These are phyloP conservation scores for Alnus rubra DNA, from an alignment of 306 rosid species.

Conservation along the genomic window DNA sequence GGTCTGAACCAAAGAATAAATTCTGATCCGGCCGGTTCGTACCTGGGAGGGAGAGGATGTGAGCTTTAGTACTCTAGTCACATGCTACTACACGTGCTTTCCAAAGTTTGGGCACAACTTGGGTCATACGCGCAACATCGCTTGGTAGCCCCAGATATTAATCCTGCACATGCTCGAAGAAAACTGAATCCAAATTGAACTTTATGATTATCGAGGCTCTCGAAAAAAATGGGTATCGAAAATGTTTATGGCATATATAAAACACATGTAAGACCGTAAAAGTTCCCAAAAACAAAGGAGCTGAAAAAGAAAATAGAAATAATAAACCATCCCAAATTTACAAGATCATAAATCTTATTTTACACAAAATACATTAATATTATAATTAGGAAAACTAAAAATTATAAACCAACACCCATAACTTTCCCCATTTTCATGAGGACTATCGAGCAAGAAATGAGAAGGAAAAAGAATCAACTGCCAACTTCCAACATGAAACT, in stretches of 20 bases:
- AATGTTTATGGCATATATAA: not conserved
- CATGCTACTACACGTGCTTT: too few relatives aligned
- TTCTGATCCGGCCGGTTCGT: too few relatives aligned
- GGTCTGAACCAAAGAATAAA: too few relatives aligned
- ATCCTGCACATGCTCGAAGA: not conserved
- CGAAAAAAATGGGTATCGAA: not conserved
- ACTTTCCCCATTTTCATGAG: conserved; percentile 28
- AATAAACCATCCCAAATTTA: conserved; percentile 29
- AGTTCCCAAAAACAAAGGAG: not conserved
- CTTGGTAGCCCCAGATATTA: not conserved
- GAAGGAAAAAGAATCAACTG: conserved; percentile 25
- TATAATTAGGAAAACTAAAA: not conserved
- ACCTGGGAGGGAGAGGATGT: too few relatives aligned
- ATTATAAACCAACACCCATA: conserved; percentile 24
- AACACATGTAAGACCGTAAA: not conserved
- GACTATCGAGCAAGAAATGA: conserved; percentile 16
- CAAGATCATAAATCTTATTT: conserved; percentile 26
- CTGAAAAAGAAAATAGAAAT: not conserved
- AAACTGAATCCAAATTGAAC: not conserved
- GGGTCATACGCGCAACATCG: not conserved
- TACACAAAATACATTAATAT: conserved; percentile 19
- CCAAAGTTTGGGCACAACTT: not conserved
- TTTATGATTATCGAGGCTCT: too few relatives aligned
- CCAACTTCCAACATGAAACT: conserved; percentile 35
- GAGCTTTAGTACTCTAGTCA: not conserved